Percentiles rank a stretch among this genome's conserved stretches.
phyloP scores from a whole-genome alignment of 345 rosid genomes.

The Pugionium dolabratum region DNA sequence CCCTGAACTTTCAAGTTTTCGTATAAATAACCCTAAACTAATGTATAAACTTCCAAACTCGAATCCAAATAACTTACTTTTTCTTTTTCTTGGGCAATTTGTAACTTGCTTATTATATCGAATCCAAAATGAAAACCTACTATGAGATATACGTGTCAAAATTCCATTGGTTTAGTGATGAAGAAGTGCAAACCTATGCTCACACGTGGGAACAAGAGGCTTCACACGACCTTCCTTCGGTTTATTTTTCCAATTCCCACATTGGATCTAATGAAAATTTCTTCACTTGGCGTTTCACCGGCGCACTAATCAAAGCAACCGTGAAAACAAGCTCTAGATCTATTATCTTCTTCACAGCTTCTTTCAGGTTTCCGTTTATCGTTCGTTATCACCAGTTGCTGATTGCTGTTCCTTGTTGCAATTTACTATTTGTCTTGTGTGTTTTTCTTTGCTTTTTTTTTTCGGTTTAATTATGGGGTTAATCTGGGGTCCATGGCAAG shows the following conservation, averaged over 20 bases:
- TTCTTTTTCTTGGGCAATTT: no score
- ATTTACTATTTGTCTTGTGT: neutral
- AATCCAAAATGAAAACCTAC: neutral
- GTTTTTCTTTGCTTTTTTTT: slow-evolving; percentile 9
- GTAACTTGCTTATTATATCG: no score
- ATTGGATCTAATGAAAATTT: neutral
- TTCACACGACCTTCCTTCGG: slow-evolving; percentile 22
- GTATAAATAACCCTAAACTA: neutral
- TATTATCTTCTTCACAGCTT: slow-evolving; percentile 3
- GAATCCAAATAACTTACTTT: no score
- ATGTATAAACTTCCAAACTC: no score
- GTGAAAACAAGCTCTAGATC: slow-evolving; percentile 15
- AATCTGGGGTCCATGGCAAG: neutral
- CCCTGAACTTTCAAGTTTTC: neutral
- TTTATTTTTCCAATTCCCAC: neutral
- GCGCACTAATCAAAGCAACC: slow-evolving; percentile 25
- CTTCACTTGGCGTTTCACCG: slow-evolving; percentile 23
- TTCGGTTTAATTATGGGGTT: no score
- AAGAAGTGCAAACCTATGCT: neutral
- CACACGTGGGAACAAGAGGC: slow-evolving; percentile 29
- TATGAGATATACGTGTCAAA: neutral
- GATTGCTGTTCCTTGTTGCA: slow-evolving; percentile 14
- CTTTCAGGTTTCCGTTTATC: slow-evolving; percentile 21
- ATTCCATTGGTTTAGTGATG: slow-evolving; percentile 2
- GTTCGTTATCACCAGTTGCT: neutral